Evolutionary conservation across 148 eudicot species (phyloP), one percentile per base, ranked within the genome.

Genomic region (Polygonum aviculare): DNA sequence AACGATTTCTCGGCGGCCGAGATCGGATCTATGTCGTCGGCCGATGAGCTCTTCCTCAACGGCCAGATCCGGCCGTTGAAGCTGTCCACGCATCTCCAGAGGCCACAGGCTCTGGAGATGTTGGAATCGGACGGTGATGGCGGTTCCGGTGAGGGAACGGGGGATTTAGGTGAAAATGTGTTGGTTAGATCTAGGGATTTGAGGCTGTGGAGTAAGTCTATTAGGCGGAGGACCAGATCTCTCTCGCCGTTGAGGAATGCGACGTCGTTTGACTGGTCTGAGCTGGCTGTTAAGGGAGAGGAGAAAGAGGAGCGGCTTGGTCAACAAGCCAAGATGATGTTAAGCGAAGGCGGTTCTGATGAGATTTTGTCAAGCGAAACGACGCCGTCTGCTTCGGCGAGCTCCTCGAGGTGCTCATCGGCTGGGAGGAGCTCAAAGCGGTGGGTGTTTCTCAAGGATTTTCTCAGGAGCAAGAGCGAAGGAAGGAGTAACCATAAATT

Each of bases 371-470:
- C 83, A 26, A 74, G 47, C 18, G 83, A 79, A 36, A 81, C 84
- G 71, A 83, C 87, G 75, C 81, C 92, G 76, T 81, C 89, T 0
- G 80, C 78, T 40, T 88, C 92, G 0, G 93, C 81, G 47, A 87
- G 94, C 3, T 90, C 98, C 1, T 94, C 98, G 11, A 78, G 97
- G 48, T 90, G 95, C 3, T 87, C 91, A 0, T 94, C 98, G 1
- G 89, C 84, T 0, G 90, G 94, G 8, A 80, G 98, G 74, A 90
- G 90, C 84, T 91, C 98, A 18, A 88, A 85, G 76, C 76, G 95
- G 70, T 94, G 98, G 98, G 82, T 91, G 31, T 91, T 90, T 48
- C 38, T 94, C 73, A 94, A 91, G 75, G 98, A 94, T 72, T 87
- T 94, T 39, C 76, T 94, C 41, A 83, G 98, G 52, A 91, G 97